Evolutionary conservation across 106 monocot genomes (phyloP), one percentile per base, ranked within the genome.

Genomic region (Platanthera guangdongensis): DNA sequence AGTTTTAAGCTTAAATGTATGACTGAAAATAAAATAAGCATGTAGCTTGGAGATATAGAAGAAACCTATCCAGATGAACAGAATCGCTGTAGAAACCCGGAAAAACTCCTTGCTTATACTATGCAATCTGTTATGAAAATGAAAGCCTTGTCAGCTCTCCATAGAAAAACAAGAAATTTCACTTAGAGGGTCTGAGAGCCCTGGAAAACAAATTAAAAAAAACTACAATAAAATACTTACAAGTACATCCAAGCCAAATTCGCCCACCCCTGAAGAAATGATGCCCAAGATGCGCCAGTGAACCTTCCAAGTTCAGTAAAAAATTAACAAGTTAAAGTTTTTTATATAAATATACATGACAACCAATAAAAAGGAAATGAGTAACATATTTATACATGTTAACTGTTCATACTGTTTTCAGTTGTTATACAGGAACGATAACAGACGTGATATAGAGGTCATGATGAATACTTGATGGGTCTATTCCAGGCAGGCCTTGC

Each of bases 181-280:
- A 9, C 64, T 65, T 65, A 65, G 28, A 65, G 8, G 22, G 25
- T 4, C 52, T 53, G 14, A 60, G 60, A 60, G 60, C n/a, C 19
- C 50, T 12, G 14, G 51, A 70, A 49, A 19, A 12, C 8, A 69
- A 63, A n/a, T 45, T 51, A 65, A 22, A 57, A 57, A 39, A 3
- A 39, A 39, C 39, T 39, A 39, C 0, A 39, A 39, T 39, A 39
- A 39, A 39, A 39, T 39, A 39, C 39, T 84, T 80, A 90, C 90
- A 84, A 90, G 75, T 85, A 87, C 90, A 90, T 85, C 82, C 87
- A 90, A n/a, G 80, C 53, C 76, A 90, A 80, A 77, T 90, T 90
- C 52, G 85, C 89, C 87, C 90, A 87, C 12, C 90, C 90, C 30
- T 87, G 85, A 71, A 90, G 78, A 47, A 90, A 51, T 4, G 87